phyloP scores from a whole-genome alignment of 2,329 filamentous ascomycete genomes.

The Venturiaceae sp. region DNA sequence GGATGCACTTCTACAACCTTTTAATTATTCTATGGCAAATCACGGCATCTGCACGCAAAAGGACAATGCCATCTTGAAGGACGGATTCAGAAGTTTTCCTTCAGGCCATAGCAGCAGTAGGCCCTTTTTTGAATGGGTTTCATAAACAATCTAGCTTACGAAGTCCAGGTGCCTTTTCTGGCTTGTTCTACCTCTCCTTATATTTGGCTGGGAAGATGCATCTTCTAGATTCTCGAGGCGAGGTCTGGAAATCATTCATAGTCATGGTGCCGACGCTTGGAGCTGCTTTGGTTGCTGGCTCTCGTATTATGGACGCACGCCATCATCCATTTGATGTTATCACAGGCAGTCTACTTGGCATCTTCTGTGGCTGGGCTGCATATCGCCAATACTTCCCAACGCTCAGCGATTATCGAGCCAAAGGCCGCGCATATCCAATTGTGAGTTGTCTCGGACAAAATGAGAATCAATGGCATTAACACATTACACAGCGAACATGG shows the following conservation, averaged over 20 bases:
- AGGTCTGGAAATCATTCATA: slow-evolving; percentile 49
- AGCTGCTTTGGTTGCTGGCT: slow-evolving; percentile 45
- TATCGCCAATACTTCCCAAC: slow-evolving; percentile 53
- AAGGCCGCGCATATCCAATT: slow-evolving; percentile 50
- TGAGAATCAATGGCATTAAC: neutral
- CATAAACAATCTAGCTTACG: too few relatives aligned
- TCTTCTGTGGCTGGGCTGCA: slow-evolving; percentile 40
- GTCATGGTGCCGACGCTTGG: slow-evolving; percentile 44
- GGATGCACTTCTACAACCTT: slow-evolving; percentile 18
- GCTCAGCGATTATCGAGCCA: slow-evolving; percentile 44
- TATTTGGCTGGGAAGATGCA: slow-evolving; percentile 52
- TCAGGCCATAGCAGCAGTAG: slow-evolving; percentile 49
- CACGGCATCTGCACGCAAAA: slow-evolving; percentile 41
- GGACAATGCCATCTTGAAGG: slow-evolving; percentile 41
- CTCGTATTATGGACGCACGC: slow-evolving; percentile 51
- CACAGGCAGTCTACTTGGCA: slow-evolving; percentile 42
- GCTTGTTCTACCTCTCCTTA: slow-evolving; percentile 49
- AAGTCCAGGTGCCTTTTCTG: slow-evolving; percentile 43
- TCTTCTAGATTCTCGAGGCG: slow-evolving; percentile 48
- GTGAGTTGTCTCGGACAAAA: neutral
- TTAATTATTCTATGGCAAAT: slow-evolving; percentile 32
- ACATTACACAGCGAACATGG: neutral
- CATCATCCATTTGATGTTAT: slow-evolving; percentile 54
- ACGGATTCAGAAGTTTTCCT: slow-evolving; percentile 50
- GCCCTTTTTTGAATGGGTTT: too few relatives aligned